A percentile compares a stretch with the other conserved stretches of the same genome.
Conservation (phyloP, 352 stramenopile genomes). For the Phytophthora melonis region DNA sequence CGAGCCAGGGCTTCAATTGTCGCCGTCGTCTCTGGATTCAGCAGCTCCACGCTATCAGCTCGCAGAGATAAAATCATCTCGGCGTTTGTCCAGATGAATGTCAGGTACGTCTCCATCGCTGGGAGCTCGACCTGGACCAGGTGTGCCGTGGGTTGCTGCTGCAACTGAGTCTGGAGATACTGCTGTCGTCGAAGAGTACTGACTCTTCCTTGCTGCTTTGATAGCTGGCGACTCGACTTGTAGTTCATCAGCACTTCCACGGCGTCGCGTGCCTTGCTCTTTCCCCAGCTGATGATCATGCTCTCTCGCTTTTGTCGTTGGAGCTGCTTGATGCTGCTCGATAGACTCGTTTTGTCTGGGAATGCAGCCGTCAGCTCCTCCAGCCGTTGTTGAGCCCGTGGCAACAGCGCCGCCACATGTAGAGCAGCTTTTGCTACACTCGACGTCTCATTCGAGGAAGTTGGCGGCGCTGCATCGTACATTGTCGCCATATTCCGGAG, state of each 20-base stretch:
- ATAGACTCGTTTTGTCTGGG: constrained; percentile 45
- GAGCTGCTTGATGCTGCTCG: constrained; percentile 49
- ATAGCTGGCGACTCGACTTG: constrained; percentile 11
- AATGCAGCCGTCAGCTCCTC: constrained; percentile 33
- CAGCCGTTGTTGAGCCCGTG: constrained; percentile 35
- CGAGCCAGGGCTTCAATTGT: constrained; percentile 30
- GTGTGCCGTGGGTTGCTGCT: constrained; percentile 42
- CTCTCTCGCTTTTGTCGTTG: constrained; percentile 50
- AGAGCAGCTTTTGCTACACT: background rate
- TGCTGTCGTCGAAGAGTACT: constrained; percentile 25
- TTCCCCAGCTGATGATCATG: constrained; percentile 50
- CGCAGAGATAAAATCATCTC: constrained; percentile 50
- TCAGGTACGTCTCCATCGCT: constrained; percentile 59
- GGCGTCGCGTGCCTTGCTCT: constrained; percentile 17
- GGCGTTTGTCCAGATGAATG: constrained; percentile 47
- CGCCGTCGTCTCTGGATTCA: constrained; percentile 22
- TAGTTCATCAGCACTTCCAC: constrained; percentile 7
- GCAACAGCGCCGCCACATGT: constrained; percentile 2
- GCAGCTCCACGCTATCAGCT: constrained; percentile 20
- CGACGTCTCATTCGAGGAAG: background rate
- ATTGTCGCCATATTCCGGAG: constrained; percentile 23
- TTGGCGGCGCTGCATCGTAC: constrained; percentile 6
- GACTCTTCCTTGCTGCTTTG: constrained; percentile 5
- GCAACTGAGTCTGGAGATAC: constrained; percentile 30
- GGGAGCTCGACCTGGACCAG: constrained; percentile 57